phyloP scores from a whole-genome alignment of 2,329 filamentous ascomycete genomes.

The Epichloe scottii region DNA sequence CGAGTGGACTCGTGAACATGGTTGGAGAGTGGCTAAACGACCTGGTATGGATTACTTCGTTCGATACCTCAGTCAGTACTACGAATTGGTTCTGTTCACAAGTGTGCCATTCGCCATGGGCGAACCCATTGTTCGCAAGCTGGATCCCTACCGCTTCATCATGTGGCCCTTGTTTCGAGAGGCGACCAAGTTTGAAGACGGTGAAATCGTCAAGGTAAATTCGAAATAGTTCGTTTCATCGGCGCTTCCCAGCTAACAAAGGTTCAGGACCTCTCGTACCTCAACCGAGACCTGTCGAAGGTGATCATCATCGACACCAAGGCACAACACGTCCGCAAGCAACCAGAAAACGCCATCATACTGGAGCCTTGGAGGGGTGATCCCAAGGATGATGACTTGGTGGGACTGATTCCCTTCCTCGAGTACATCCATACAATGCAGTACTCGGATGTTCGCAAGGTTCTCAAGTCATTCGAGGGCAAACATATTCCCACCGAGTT shows the following conservation, averaged over 20 bases:
- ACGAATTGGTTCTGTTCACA: constrained; percentile 94
- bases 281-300: constrained; percentile 92
- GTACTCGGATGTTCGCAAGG: constrained; percentile 72
- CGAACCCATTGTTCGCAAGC: constrained; percentile 79
- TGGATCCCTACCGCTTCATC: constrained; percentile 91
- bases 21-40: constrained; percentile 89
- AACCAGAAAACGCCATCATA: constrained; percentile 94
- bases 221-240: background rate
- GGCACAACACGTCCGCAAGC: constrained; percentile 65
- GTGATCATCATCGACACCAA: constrained; percentile 91
- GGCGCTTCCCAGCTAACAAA: background rate
- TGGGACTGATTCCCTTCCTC: constrained; percentile 86
- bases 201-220: constrained; percentile 83
- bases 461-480: constrained; percentile 79
- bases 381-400: constrained; percentile 69
- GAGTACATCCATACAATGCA: constrained; percentile 96
- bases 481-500: constrained; percentile 86
- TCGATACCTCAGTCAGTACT: constrained; percentile 93
- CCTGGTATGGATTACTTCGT: constrained; percentile 96
- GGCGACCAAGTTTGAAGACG: constrained; percentile 93
- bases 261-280: constrained; percentile 78
- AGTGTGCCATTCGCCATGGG: constrained; percentile 72
- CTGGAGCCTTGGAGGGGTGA: constrained; percentile 84
- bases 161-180: constrained; percentile 92
- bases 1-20: constrained; percentile 87